Evolutionary conservation across 345 rosid genomes (phyloP).

Genomic region (Garcia nutans): DNA sequence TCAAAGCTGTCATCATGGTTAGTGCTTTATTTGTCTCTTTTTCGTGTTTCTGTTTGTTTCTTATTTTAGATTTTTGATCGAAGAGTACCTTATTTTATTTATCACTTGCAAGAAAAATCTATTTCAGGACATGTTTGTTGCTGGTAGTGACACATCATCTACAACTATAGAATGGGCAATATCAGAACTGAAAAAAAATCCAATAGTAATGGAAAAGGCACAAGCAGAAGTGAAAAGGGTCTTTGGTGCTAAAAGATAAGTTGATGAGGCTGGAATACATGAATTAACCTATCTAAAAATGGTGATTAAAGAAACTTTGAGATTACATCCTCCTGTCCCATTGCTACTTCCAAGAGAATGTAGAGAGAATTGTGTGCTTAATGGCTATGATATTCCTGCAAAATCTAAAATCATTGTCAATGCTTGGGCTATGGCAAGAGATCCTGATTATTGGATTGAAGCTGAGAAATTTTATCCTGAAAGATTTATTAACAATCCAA

Average conservation of each 20-base stretch:
- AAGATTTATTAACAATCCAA: constrained; percentile 1
- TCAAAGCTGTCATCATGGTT: constrained; percentile 16
- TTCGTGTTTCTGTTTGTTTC: no score
- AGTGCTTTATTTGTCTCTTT: neutral
- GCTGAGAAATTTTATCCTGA: constrained; percentile 14
- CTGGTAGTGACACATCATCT: neutral
- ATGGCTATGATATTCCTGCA: neutral
- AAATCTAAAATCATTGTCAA: constrained; percentile 6
- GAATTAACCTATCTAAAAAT: constrained; percentile 3
- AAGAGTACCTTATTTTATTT: no score
- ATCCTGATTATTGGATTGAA: neutral
- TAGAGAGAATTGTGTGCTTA: constrained; percentile 2
- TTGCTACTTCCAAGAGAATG: constrained; percentile 20
- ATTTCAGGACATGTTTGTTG: constrained; percentile 7
- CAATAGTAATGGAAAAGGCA: constrained; percentile 8
- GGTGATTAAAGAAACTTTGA: constrained; percentile 8
- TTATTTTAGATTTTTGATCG: no score
- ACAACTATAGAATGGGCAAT: constrained; percentile 14
- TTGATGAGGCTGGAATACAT: constrained; percentile 10
- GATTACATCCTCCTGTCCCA: constrained; percentile 12
- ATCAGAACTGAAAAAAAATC: constrained; percentile 5
- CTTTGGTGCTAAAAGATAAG: neutral
- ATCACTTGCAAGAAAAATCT: no score
- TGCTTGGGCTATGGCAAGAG: constrained; percentile 16
- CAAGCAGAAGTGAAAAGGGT: constrained; percentile 10